Evolutionary conservation across 768 basidiomycete genomes (phyloP).

Genomic region (Xerocomus potaroensis): DNA sequence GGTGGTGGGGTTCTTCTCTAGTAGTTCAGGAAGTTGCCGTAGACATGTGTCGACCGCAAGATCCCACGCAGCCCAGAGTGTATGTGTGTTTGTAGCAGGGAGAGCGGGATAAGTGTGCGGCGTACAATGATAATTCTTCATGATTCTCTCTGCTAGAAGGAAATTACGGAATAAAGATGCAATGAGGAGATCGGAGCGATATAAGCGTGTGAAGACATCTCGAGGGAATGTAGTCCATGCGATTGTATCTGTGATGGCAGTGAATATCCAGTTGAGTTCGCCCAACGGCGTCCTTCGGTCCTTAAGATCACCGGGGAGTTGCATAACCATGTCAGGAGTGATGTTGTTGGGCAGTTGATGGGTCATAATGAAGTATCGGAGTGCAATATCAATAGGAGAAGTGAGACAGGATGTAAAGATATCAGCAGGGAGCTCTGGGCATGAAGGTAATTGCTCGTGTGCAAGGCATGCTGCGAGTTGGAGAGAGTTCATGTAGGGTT

Average conservation of each 20-base stretch:
- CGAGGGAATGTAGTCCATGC: slow-evolving; percentile 97
- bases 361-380: slow-evolving; percentile 90
- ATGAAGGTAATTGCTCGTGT: slow-evolving; percentile 88
- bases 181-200: slow-evolving; percentile 92
- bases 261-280: slow-evolving; percentile 99
- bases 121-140: slow-evolving; percentile 97
- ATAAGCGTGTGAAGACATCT: slow-evolving; percentile 89
- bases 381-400: slow-evolving; percentile 95
- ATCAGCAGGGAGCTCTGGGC: slow-evolving; percentile 95
- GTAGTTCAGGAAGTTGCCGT: slow-evolving; percentile 84
- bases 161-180: slow-evolving; percentile 97
- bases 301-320: slow-evolving; percentile 94
- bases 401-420: slow-evolving; percentile 97
- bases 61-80: slow-evolving; percentile 97
- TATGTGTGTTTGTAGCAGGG: slow-evolving; percentile 94
- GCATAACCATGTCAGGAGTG: slow-evolving; percentile 86
- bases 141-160: slow-evolving; percentile 93
- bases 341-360: slow-evolving; percentile 79
- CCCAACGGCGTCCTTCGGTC: slow-evolving; percentile 95
- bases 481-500: slow-evolving; percentile 80
- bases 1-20: slow-evolving; percentile 39
- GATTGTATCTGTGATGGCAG: slow-evolving; percentile 97
- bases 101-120: slow-evolving; percentile 90
- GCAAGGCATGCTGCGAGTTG: slow-evolving; percentile 94
- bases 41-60: slow-evolving; percentile 92